These are phyloP conservation scores for Clarireedia monteithiana DNA, from an alignment of 2,329 filamentous ascomycete genomes.

Conservation along the genomic window DNA sequence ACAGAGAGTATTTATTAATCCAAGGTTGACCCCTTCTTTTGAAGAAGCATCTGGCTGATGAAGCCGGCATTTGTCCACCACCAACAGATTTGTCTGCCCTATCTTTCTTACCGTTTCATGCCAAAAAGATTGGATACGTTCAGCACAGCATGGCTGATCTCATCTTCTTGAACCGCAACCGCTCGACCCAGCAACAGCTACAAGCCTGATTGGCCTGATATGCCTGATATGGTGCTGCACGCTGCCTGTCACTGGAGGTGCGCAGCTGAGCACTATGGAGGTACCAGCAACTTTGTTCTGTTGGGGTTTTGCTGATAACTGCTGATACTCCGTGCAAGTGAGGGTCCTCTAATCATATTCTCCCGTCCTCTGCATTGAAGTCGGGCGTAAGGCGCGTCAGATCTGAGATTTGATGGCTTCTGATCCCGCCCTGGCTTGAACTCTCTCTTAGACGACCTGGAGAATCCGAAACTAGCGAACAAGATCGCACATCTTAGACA, in stretches of 20 bases:
- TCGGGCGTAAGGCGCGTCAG: not conserved
- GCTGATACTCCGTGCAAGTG: too few species aligned
- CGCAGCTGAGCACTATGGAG: not conserved
- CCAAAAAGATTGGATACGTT: not conserved
- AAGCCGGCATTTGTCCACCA: too few species aligned
- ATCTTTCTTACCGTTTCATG: not conserved
- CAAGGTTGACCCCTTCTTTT: not conserved
- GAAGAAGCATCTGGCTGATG: too few species aligned
- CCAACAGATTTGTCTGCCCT: not conserved
- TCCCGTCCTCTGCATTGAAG: not conserved
- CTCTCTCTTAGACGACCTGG: not conserved
- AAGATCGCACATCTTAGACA: not conserved
- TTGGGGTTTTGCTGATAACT: too few species aligned
- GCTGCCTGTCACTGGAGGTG: not conserved
- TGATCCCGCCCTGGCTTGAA: too few species aligned
- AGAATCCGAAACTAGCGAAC: not conserved
- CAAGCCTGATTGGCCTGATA: not conserved
- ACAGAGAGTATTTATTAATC: not conserved
- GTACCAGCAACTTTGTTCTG: not conserved
- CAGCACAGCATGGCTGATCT: not conserved
- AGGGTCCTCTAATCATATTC: too few species aligned
- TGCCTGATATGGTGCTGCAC: not conserved
- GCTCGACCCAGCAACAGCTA: constrained; percentile 4
- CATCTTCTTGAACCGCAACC: not conserved
- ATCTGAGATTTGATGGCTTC: not conserved